A percentile compares a stretch with the other conserved stretches of the same genome.
phyloP scores from a whole-genome alignment of 106 monocot genomes.

The Chionographis japonica region DNA sequence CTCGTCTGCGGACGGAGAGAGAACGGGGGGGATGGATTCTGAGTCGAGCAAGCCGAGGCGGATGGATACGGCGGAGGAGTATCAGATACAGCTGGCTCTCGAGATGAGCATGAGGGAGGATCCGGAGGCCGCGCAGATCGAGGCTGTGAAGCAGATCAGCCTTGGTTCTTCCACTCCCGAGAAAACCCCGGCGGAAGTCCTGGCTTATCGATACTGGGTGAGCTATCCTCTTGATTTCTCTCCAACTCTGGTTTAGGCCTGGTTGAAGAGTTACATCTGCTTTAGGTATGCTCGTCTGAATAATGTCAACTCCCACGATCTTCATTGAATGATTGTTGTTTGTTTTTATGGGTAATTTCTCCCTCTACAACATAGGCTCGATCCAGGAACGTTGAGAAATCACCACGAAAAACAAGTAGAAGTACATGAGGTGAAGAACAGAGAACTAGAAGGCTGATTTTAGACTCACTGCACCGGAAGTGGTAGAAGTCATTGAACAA shows the following conservation, averaged over 20 bases:
- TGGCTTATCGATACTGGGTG: constrained; percentile 73
- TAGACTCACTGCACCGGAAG: no score
- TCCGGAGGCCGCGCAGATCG: constrained; percentile 74
- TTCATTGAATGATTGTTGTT: no score
- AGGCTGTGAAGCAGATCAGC: constrained; percentile 77
- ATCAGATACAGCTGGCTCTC: constrained; percentile 62
- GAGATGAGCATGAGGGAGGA: constrained; percentile 71
- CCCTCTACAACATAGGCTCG: no score
- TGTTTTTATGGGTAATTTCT: no score
- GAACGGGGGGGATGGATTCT: background rate
- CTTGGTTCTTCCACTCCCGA: constrained; percentile 41
- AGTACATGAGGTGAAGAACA: no score
- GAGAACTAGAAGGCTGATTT: no score
- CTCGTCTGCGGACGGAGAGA: background rate
- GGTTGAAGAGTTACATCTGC: background rate
- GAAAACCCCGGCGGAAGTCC: constrained; percentile 44
- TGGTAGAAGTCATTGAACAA: no score
- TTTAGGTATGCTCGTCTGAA: background rate
- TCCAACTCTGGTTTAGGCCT: background rate
- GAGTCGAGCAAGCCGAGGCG: background rate
- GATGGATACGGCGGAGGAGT: constrained; percentile 48
- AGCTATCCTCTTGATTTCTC: constrained; percentile 7
- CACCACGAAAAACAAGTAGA: no score
- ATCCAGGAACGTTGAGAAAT: no score
- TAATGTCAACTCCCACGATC: background rate